Conservation (phyloP, 140 eudicot species). For the Ambrosia hybrid region DNA sequence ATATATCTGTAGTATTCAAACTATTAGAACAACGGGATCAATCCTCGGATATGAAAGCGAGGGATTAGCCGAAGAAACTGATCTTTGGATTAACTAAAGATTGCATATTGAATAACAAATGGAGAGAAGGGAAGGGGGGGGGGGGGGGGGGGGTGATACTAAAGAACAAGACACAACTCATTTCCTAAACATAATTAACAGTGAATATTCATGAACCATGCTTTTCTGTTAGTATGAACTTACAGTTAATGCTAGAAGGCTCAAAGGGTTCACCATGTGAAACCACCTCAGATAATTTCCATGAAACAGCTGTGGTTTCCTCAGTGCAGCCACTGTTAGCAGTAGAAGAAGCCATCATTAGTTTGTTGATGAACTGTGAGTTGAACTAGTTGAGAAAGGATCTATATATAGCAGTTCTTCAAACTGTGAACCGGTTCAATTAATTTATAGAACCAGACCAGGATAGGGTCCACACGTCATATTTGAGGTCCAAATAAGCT, state of each 20-base stretch:
- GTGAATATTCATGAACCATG: not conserved
- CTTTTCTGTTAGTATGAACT: not conserved
- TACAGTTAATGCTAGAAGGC: not conserved
- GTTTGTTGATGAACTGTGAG: not conserved
- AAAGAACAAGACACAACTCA: not conserved
- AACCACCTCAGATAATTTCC: not conserved
- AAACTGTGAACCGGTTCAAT: not conserved
- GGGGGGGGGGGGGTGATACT: too few species aligned
- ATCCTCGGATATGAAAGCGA: not conserved
- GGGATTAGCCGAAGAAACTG: not conserved
- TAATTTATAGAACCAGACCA: not conserved
- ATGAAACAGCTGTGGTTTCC: too few species aligned
- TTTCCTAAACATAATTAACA: not conserved
- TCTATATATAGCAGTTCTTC: not conserved
- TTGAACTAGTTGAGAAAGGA: not conserved
- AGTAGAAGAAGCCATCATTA: not conserved
- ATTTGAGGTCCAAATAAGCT: not conserved
- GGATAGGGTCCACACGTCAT: not conserved
- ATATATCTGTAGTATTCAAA: slow-evolving; percentile 4
- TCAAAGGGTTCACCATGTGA: not conserved
- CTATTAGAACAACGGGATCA: not conserved
- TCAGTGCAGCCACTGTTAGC: too few species aligned
- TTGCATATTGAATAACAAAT: not conserved
- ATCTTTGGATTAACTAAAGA: not conserved
- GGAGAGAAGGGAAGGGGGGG: not conserved